Base-by-base conservation (phyloP, 2,329 filamentous ascomycete species). In the Pseudopyricularia javanii region DNA sequence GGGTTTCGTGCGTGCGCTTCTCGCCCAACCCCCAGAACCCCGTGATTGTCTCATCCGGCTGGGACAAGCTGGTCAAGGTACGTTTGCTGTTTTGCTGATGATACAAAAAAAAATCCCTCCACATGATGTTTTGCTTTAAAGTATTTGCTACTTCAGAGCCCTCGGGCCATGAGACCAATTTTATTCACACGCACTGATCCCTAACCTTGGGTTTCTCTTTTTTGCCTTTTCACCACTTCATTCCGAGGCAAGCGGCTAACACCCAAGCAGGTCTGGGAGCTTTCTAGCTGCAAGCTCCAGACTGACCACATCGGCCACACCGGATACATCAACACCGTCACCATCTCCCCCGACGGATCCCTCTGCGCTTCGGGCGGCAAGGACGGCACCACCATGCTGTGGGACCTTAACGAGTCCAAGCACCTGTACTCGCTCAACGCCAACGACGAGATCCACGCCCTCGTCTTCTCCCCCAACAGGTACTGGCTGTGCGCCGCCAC, bases 121-220 rank as follows among this genome's bases (percentile, higher is more conserved):
- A 82, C 71, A 93, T 90, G 91, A 97, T 97, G 91, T 80, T 86
- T 82, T 86, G 81, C 83, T 86, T 72, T 70, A 77, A 90, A 89
- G 91, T 97, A 97, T 97, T 97, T 97, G 93, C 93, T 97, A 97
- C 93, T 98, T 97, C 91, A 96, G 93, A 98, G 90, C 89, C 82
- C 69, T 71, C 72, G 72, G 82, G 91, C 89, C 74, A 95, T 97
- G 93, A 98, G 91, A 98, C 88, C 83, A 94, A 55, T 49, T 56
- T 55, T 54, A 78, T 43, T 76, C 80, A 82, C 90, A 80, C 80
- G 82, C 80, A 79, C 89, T 94, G 88, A 94, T 82, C 52, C 59
- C 49, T 20, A 37, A 8, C 37, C 37, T 43, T 43, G 17, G 4
- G 37, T n/a, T 22, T 43, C 22, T 43, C n/a, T 43, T 43, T 30